These are phyloP conservation scores for Chrysoporthe cubensis DNA, from an alignment of 2,329 filamentous ascomycete species.

Conservation along the genomic window DNA sequence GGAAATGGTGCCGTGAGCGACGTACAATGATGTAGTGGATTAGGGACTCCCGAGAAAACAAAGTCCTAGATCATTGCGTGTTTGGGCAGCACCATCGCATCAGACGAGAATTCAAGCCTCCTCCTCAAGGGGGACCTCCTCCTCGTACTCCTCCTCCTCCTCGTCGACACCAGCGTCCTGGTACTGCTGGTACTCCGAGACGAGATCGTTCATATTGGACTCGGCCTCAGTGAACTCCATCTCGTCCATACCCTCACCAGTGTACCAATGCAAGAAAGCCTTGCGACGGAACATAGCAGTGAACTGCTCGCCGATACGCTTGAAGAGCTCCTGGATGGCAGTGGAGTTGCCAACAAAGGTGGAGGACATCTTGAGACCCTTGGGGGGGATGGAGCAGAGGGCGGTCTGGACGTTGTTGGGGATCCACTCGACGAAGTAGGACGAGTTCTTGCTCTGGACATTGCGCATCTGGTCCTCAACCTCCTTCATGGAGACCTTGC, in stretches of 20 bases:
- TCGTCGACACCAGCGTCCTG: conserved; percentile 98
- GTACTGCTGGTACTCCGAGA: conserved; percentile 99
- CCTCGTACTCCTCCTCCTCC: conserved; percentile 84
- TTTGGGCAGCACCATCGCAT: conserved; percentile 11
- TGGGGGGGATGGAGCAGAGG: conserved; percentile 97
- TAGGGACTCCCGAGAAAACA: conserved; percentile 14
- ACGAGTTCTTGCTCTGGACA: conserved; percentile 99
- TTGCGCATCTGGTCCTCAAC: conserved; percentile 99
- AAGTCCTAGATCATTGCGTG: conserved; percentile 23
- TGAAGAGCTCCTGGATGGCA: conserved; percentile 99
- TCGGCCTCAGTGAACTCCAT: conserved; percentile 99
- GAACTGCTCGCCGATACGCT: conserved; percentile 99
- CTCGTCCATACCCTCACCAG: conserved; percentile 99
- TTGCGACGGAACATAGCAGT: conserved; percentile 99
- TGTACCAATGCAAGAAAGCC: conserved; percentile 99
- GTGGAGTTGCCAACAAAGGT: conserved; percentile 99
- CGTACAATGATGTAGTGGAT: conserved; percentile 26
- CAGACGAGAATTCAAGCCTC: conserved; percentile 43
- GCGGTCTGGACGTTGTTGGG: conserved; percentile 99
- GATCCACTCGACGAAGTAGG: conserved; percentile 99
- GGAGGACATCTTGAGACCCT: conserved; percentile 97
- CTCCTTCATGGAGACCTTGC: conserved; percentile 99
- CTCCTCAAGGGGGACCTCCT: conserved; percentile 79
- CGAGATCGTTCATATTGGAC: conserved; percentile 99
- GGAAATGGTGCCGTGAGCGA: conserved; percentile 12